Percentiles rank a stretch among this genome's conserved stretches.
Evolutionary conservation across 441 rosid species (phyloP).

Genomic region (Viola pubescens): DNA sequence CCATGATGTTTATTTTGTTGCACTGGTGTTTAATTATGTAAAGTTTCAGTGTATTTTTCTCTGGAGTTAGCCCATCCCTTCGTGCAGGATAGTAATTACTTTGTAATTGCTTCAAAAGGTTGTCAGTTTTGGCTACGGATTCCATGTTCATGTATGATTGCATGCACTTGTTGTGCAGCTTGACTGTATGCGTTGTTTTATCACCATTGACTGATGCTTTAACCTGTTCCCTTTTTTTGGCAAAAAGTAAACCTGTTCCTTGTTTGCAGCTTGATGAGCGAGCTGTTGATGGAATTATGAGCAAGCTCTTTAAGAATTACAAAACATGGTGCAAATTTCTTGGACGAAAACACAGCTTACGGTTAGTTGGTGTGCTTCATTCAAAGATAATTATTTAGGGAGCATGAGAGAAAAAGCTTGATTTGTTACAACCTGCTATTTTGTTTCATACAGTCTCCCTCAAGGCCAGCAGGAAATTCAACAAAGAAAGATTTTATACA

Average conservation of each 20-base stretch:
- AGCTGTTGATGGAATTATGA: conserved; percentile 81
- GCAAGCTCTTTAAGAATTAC: conserved; percentile 86
- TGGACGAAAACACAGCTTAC: conserved; percentile 88
- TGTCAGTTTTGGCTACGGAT: too few relatives aligned
- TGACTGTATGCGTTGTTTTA: too few relatives aligned
- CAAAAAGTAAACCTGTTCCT: not conserved
- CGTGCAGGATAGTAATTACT: too few relatives aligned
- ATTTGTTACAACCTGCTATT: conserved; percentile 5
- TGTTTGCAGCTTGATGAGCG: conserved; percentile 80
- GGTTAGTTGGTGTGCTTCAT: conserved; percentile 31
- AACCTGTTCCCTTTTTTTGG: too few relatives aligned
- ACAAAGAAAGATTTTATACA: conserved; percentile 88
- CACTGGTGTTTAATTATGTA: too few relatives aligned
- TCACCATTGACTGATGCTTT: too few relatives aligned
- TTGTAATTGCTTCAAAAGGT: too few relatives aligned
- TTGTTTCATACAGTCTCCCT: conserved; percentile 59
- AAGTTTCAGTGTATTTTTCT: too few relatives aligned
- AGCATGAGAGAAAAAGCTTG: not conserved
- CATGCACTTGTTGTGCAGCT: too few relatives aligned
- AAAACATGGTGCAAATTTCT: conserved; percentile 92
- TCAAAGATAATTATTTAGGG: not conserved
- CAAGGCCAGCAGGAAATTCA: conserved; percentile 82
- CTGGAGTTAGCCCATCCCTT: too few relatives aligned
- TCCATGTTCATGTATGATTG: too few relatives aligned
- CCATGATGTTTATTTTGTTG: not conserved